Evolutionary conservation across 2,329 filamentous ascomycete species (phyloP), one percentile per base, ranked within the genome.

Genomic region (Cercospora canescens): DNA sequence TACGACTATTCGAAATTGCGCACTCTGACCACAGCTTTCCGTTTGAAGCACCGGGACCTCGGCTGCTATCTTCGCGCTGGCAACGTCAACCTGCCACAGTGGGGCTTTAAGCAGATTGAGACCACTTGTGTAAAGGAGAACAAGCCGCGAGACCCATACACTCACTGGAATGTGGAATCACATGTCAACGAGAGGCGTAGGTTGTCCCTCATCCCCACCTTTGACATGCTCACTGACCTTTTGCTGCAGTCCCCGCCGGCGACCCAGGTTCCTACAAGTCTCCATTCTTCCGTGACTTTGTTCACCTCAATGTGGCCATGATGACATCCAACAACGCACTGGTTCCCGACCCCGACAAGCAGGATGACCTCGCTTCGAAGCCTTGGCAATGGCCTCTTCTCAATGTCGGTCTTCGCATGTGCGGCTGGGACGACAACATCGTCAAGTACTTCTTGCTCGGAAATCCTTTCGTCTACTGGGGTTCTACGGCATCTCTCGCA

Each of bases 101-200:
- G 95, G 95, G 95, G 95, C 78, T 99, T 99, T 86, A 97, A 98
- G 84, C 95, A 99, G 82, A 98, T 99, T 71, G 95, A 99, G 82
- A 94, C 95, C 37, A 96, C 93, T 28, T 99, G 95, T 81, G 89
- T 90, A 72, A 97, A 96, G 84, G 88, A 91, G 73, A 97, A 97
- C 83, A 95, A 94, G 75, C 93, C 94, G 6, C 88, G 89, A 62
- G 95, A 99, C 79, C 88, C 93, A 45, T 98, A 96, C 80, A 99
- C 95, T 8, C 95, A 98, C 83, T 99, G 95, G 95, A 99, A 99
- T 81, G 90, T 99, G 35, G 95, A 99, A 83, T 90, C 92, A 63
- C 95, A 99, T 81, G 88, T 85, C 79, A 99, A 99, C 79, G 94
- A 97, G 14, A 95, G 90, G 83, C 87, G 93, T 95, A 86, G 87